Evolutionary conservation across 169 alveolate genomes (phyloP).

Genomic region (Cryptosporidium felis): DNA sequence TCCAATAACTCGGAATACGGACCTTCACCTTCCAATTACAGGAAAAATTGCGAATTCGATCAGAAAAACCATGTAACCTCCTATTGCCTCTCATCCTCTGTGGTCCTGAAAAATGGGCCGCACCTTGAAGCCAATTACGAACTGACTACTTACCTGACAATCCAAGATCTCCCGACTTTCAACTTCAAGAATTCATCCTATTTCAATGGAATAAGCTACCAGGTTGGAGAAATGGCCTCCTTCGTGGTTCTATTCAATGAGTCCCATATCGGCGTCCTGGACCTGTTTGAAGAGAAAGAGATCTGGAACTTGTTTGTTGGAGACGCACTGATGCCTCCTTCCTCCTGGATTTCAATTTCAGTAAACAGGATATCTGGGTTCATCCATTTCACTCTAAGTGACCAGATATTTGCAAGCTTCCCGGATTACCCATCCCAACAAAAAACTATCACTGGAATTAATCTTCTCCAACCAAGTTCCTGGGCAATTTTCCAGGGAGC

Average conservation of each 20-base stretch:
- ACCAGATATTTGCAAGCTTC: constrained; percentile 46
- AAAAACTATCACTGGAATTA: neutral
- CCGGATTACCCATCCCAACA: constrained; percentile 64
- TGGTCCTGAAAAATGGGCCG: neutral
- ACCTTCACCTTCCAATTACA: constrained; percentile 6
- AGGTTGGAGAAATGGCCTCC: neutral
- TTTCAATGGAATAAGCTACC: constrained; percentile 21
- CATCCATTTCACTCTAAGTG: constrained; percentile 18
- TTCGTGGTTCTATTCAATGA: constrained; percentile 33
- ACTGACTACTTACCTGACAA: constrained; percentile 6
- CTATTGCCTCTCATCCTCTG: constrained; percentile 38
- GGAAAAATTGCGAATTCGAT: neutral
- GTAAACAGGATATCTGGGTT: constrained; percentile 59
- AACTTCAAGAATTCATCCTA: neutral
- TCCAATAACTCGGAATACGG: too few species aligned
- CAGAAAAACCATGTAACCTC: neutral
- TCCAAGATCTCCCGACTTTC: neutral
- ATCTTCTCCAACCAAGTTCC: neutral
- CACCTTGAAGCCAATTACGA: neutral
- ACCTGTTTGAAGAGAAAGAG: constrained; percentile 19
- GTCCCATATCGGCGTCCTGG: constrained; percentile 30
- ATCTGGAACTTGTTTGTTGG: constrained; percentile 45
- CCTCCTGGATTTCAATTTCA: constrained; percentile 42
- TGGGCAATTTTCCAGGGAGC: constrained; percentile 55
- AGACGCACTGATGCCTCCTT: neutral